Conservation (phyloP, 139 green algal genomes). For the Tetratostichococcus sp. region DNA sequence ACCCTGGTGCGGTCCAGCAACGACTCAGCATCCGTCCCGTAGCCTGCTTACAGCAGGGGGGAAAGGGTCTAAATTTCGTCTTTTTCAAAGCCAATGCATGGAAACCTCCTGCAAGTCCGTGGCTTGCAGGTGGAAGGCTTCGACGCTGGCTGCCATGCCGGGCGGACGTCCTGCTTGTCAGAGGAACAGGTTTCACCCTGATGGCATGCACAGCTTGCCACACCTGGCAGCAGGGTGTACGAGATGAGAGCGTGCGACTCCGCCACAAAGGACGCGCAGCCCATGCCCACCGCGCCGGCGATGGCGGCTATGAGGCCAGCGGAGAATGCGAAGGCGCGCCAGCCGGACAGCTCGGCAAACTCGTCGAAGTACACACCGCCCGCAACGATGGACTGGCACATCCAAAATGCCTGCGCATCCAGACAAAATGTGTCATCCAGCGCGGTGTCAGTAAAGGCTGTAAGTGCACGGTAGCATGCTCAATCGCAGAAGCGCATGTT, state of each 20-base stretch:
- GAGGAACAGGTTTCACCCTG: no score
- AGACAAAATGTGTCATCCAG: not conserved
- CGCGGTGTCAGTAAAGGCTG: no score
- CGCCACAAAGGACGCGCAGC: constrained; percentile 14
- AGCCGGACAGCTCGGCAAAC: constrained; percentile 18
- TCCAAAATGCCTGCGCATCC: constrained; percentile 37
- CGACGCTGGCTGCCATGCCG: no score
- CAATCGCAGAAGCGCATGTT: not conserved
- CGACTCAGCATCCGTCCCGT: not conserved
- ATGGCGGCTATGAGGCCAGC: constrained; percentile 9
- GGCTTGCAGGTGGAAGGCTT: no score
- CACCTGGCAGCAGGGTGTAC: constrained; percentile 6
- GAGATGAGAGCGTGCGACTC: constrained; percentile 21
- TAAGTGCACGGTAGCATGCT: no score
- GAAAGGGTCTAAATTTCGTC: no score
- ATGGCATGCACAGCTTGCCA: no score
- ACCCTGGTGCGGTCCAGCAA: not conserved
- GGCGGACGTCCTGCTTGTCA: no score
- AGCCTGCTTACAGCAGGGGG: not conserved
- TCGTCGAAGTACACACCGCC: constrained; percentile 53
- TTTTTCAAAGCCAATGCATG: no score
- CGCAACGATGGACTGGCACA: constrained; percentile 41
- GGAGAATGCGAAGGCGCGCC: constrained; percentile 10
- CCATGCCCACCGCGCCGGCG: constrained; percentile 11
- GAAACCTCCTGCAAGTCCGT: no score